phyloP scores from a whole-genome alignment of 495 filamentous ascomycete genomes.

The Aspergillus cristatus region DNA sequence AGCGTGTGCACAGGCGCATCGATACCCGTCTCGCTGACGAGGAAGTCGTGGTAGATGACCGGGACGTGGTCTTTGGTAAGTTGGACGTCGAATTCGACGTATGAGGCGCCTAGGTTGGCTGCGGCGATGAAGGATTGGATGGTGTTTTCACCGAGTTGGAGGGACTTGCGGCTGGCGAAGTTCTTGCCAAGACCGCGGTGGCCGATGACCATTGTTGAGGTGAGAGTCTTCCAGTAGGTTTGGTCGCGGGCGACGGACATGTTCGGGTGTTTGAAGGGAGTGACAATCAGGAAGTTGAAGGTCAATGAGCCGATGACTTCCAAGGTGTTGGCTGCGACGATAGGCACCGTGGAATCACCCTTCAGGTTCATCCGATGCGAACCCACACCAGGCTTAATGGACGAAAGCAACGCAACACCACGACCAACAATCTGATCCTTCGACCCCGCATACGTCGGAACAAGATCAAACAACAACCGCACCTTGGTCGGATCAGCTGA shows the following conservation, averaged over 20 bases:
- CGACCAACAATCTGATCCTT: slow-evolving; percentile 84
- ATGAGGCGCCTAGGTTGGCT: slow-evolving; percentile 82
- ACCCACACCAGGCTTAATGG: slow-evolving; percentile 71
- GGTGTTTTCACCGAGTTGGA: slow-evolving; percentile 95
- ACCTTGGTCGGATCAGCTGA: slow-evolving; percentile 70
- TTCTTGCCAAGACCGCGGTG: slow-evolving; percentile 94
- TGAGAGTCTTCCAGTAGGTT: slow-evolving; percentile 89
- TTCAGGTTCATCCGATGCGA: slow-evolving; percentile 76
- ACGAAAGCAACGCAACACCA: slow-evolving; percentile 80
- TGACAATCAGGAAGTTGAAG: slow-evolving; percentile 94
- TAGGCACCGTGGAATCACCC: slow-evolving; percentile 88
- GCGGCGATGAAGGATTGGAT: slow-evolving; percentile 91
- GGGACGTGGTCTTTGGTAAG: slow-evolving; percentile 97
- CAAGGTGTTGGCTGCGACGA: slow-evolving; percentile 68
- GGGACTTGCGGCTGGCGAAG: slow-evolving; percentile 62
- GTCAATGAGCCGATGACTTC: slow-evolving; percentile 91
- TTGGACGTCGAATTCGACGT: slow-evolving; percentile 94
- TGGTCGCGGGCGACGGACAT: slow-evolving; percentile 82
- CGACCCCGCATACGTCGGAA: slow-evolving; percentile 93
- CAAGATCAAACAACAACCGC: slow-evolving; percentile 86
- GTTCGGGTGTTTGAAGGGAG: slow-evolving; percentile 86
- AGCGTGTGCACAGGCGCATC: slow-evolving; percentile 95
- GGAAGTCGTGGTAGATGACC: slow-evolving; percentile 98
- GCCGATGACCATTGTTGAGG: slow-evolving; percentile 83
- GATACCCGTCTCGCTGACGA: slow-evolving; percentile 96